These are phyloP conservation scores for Singerocomus inundabilis DNA, from an alignment of 1,284 basidiomycete species.

Conservation along the genomic window DNA sequence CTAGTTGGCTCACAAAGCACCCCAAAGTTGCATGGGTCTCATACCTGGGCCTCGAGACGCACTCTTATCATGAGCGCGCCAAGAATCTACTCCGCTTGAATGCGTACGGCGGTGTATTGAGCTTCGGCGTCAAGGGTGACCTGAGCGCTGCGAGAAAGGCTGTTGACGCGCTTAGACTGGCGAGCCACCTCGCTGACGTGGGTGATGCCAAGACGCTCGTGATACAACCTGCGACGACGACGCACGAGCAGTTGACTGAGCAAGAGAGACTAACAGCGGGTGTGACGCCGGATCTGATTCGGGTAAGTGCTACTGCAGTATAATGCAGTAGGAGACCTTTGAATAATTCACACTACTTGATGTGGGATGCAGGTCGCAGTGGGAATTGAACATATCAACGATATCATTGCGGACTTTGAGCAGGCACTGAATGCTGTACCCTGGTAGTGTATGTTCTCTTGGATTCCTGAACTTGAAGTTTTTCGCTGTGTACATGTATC, in stretches of 20 bases:
- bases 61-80: slow-evolving; percentile 64
- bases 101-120: slow-evolving; percentile 75
- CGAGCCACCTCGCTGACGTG: slow-evolving; percentile 77
- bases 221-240: slow-evolving; percentile 83
- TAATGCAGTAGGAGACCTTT: too few relatives aligned
- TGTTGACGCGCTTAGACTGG: slow-evolving; percentile 75
- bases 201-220: slow-evolving; percentile 82
- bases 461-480: too few relatives aligned
- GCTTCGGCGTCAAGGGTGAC: slow-evolving; percentile 79
- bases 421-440: slow-evolving; percentile 26
- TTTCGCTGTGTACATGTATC: too few relatives aligned
- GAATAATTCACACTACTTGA: not conserved
- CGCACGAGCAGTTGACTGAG: slow-evolving; percentile 74
- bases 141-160: slow-evolving; percentile 58
- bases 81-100: slow-evolving; percentile 57
- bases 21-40: slow-evolving; percentile 78
- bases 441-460: slow-evolving; percentile 3
- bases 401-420: slow-evolving; percentile 86
- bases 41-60: slow-evolving; percentile 72
- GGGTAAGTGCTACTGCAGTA: slow-evolving; percentile 55
- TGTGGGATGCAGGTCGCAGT: slow-evolving; percentile 49
- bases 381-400: slow-evolving; percentile 84
- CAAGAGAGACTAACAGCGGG: slow-evolving; percentile 72
- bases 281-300: slow-evolving; percentile 79
- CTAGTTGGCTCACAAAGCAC: slow-evolving; percentile 66